Evolutionary conservation across 176 grass and related monocot genomes (phyloP), one percentile per base, ranked within the genome.

Genomic region (Olyra latifolia): DNA sequence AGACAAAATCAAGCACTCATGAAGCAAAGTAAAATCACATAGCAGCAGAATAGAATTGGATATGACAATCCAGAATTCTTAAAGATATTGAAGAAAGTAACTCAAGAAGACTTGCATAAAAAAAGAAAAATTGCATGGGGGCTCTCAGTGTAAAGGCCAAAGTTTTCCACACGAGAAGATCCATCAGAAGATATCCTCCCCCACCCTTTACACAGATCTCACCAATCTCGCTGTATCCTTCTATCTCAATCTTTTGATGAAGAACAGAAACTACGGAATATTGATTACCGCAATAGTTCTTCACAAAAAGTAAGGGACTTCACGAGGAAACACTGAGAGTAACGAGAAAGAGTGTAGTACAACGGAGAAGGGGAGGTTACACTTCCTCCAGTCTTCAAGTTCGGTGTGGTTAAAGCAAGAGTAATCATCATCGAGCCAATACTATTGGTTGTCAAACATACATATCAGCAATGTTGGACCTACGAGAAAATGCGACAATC

Each of bases 401-500:
- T 82, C 77, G 11, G 71, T 76, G 71, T 87, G 85, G 85, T 82
- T 82, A 87, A 82, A 76, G 71, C 62, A 82, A 62, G 5, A 76
- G 42, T 48, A 81, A 15, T 67, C 77, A 52, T 87, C 70, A 81
- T 81, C 23, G 55, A 81, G 71, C 84, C 62, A 62, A 50, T 19
- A 76, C 32, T 35, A 44, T 13, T 52, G 0, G 1, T 40, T 32
- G 23, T 61, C 8, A 3, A 12, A 12, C 4, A 39, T 9, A 39
- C 2, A 25, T 53, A 48, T 16, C 52, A 29, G 10, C 7, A 66
- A 4, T 23, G 38, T 40, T 66, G 8, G 19, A 54, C 25, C 19
- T 24, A 15, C 42, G 28, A 77, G 63, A 61, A 78, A 78, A 77
- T 70, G 73, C 73, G 19, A 27, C 1, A 50, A 53, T 39, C 44